These are phyloP conservation scores for Lentinula sp. DNA, from an alignment of 768 basidiomycete genomes.

Conservation along the genomic window DNA sequence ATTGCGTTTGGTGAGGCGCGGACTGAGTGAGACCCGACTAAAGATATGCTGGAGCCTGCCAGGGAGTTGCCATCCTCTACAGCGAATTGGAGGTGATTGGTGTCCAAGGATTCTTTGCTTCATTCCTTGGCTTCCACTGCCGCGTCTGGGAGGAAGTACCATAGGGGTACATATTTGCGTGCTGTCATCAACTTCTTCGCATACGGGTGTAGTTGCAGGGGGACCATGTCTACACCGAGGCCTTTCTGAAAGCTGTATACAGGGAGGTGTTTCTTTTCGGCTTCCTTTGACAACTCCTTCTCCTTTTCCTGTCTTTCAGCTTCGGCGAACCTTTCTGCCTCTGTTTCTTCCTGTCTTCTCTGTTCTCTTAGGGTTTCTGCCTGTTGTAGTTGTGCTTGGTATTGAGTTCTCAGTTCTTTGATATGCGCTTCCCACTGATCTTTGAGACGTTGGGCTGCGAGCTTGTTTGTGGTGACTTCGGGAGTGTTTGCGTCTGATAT, in stretches of 20 bases:
- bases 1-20: neutral
- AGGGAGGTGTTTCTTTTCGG: constrained; percentile 7
- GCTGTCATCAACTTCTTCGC: neutral
- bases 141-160: constrained; percentile 1
- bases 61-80: neutral
- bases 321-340: too few species aligned
- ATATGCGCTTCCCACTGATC: neutral
- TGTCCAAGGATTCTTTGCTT: neutral
- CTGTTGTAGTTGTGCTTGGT: neutral
- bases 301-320: constrained; percentile 16
- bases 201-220: neutral
- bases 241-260: neutral
- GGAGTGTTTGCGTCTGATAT: neutral
- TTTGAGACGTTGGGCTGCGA: neutral
- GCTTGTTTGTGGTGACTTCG: constrained; percentile 1
- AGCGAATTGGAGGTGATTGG: neutral
- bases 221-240: neutral
- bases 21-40: neutral
- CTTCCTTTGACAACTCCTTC: constrained; percentile 16
- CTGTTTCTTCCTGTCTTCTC: neutral
- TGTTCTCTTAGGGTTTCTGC: too few species aligned
- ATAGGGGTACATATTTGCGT: constrained; percentile 1
- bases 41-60: neutral
- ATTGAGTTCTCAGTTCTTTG: neutral
- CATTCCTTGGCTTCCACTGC: neutral